Evolutionary conservation across 1,284 basidiomycete genomes (phyloP), one percentile per base, ranked within the genome.

Genomic region (Pascua guehoae): DNA sequence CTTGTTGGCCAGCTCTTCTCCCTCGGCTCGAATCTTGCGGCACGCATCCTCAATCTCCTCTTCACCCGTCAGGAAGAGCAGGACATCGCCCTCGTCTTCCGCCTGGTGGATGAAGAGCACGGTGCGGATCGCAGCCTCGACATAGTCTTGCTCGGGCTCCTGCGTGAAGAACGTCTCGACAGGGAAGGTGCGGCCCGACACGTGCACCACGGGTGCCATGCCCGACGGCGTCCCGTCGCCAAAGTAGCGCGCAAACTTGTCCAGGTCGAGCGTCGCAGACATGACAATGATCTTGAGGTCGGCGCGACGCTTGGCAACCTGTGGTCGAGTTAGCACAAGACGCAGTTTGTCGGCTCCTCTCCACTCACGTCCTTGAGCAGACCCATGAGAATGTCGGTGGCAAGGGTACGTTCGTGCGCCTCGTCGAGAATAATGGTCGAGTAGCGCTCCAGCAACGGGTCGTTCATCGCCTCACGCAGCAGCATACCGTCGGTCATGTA

Each of bases 401-500:
- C 92, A 32, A 98, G 83, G 0, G 96, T 98, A 64, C 96, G 87
- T 79, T 98, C 96, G 81, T 99, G 96, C 8, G 92, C 96, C 80
- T 98, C 96, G 75, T 99, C 96, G 58, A 98, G 86, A 67, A 99
- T 97, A 77, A 98, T 91, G 15, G 93, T 96, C 39, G 91, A 94
- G 79, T 99, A 99, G 12, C 91, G 85, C 49, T 84, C 82, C 36
- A 98, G 84, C 49, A 86, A 83, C 38, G 90, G 88, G 76, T 98
- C 96, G 77, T 95, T 91, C 91, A 98, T 97, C 8, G 93, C 94
- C 80, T 98, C 94, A 42, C 94, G 87, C 36, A 96, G 83, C 58
- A 93, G 84, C 93, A 98, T 96, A 84, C 95, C 95, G 67, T 99
- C 95, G 12, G 95, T 98, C 94, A 98, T 97, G 80, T 98, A 98